Evolutionary conservation across 1,284 basidiomycete genomes (phyloP).

Genomic region (Quambalaria eucalypti): DNA sequence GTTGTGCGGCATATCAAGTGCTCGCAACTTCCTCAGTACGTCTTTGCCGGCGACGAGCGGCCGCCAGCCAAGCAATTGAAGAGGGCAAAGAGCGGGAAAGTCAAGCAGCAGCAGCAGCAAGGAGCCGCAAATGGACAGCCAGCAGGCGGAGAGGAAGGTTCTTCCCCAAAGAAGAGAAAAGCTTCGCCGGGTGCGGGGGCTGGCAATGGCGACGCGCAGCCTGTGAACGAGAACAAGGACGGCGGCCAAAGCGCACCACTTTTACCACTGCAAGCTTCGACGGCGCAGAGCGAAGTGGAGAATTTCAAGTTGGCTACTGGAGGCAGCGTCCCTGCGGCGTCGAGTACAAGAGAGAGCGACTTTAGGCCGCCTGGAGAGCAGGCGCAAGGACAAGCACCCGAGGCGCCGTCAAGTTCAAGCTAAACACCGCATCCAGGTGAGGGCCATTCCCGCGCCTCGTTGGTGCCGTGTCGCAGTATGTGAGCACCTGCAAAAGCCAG

Average conservation of each 20-base stretch:
- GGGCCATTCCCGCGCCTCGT: not conserved
- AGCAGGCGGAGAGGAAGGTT: not conserved
- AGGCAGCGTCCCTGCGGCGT: conserved; percentile 1
- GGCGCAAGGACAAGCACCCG: not conserved
- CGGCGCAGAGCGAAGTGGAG: conserved; percentile 18
- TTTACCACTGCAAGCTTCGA: conserved; percentile 19
- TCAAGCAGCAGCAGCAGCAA: not conserved
- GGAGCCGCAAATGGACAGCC: not conserved
- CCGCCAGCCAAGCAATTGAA: conserved; percentile 64
- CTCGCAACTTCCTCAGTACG: conserved; percentile 70
- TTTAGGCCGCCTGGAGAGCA: not conserved
- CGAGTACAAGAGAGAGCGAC: not conserved
- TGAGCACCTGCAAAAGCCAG: not conserved
- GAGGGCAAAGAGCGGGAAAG: conserved; percentile 31
- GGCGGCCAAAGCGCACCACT: conserved; percentile 7
- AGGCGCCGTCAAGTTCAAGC: not conserved
- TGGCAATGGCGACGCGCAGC: not conserved
- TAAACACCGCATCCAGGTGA: not conserved
- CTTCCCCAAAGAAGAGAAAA: not conserved
- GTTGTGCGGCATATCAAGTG: conserved; percentile 86
- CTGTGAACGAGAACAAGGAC: not conserved
- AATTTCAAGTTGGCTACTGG: conserved; percentile 28
- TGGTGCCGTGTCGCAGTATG: not conserved
- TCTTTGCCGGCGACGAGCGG: conserved; percentile 67
- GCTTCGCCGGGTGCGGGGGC: not conserved